Percentiles rank a stretch among this genome's conserved stretches.
Evolutionary conservation across 257 asterid genomes (phyloP).

Genomic region (Solanum bulbocastanum): DNA sequence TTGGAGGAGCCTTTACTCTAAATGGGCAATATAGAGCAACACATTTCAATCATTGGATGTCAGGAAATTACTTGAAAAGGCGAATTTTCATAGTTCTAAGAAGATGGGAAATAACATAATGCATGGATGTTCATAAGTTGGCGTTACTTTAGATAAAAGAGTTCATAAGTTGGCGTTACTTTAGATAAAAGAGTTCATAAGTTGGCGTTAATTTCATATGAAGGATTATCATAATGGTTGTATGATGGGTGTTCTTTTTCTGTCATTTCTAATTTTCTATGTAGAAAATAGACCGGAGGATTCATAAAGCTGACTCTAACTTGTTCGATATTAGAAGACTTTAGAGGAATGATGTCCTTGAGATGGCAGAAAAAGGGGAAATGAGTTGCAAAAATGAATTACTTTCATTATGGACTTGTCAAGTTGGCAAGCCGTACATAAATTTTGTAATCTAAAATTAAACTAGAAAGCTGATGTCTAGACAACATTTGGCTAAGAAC

Average conservation of each 20-base stretch:
- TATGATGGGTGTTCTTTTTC: background rate
- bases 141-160: no score
- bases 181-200: no score
- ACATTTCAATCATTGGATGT: no score
- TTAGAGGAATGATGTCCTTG: background rate
- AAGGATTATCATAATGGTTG: background rate
- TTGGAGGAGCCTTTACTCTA: background rate
- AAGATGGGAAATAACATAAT: background rate
- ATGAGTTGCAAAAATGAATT: background rate
- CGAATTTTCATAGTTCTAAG: no score
- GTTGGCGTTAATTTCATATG: background rate
- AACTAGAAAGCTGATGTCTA: background rate
- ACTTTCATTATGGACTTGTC: no score
- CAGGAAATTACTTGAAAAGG: no score
- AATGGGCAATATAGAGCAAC: no score
- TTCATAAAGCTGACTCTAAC: background rate
- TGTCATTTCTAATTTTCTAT: background rate
- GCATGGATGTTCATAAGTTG: background rate
- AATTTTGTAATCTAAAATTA: background rate
- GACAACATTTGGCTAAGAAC: background rate
- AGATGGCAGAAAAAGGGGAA: background rate
- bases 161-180: background rate
- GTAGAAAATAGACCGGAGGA: background rate
- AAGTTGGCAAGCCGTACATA: background rate
- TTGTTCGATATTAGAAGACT: background rate